Base-by-base conservation (phyloP, 2,329 filamentous ascomycete species). In the Biscogniauxia mediterranea region DNA sequence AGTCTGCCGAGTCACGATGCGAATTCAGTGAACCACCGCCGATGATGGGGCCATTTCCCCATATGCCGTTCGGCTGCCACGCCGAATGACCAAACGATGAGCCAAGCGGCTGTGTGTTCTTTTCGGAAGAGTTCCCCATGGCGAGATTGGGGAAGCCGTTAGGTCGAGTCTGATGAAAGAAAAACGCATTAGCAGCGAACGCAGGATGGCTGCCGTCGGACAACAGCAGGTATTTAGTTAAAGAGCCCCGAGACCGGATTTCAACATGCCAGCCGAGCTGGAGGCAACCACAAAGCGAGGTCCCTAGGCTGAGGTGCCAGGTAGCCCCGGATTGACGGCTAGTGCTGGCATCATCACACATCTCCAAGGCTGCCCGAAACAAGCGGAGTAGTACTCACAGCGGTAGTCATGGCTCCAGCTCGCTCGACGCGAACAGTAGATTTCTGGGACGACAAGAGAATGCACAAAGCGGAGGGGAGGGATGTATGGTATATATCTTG, bases 21-120 rank as follows among this genome's bases (percentile, higher is more conserved):
- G 75, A 75, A 69, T 77, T 77, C 62, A 81, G 77, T 17, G 79
- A 79, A 73, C 75, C 74, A 74, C 75, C 74, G 54, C 78, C 76
- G 61, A 81, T 76, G 52, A 81, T 76, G 50, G 75, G 70, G 49
- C 72, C 74, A 63, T 77, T 82, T 13, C 79, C 79, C 85, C 85
- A 87, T 51, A 86, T 83, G 32, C 76, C 79, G 58, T 71, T 72
- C 7, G 73, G 63, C 57, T 77, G 78, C 71, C 70, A 81, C 64
- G 68, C 69, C 52, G 75, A 68, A 66, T 69, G 68, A 38, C 69
- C 58, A 64, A 78, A 78, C 56, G 73, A 72, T 69, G 73, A 78
- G 75, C 79, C 78, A 76, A 76, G 66, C 57, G 74, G 70, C 69
- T 78, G 76, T 57, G 73, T 62, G 17, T 68, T 38, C 56, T 72